phyloP scores from a whole-genome alignment of 2,329 filamentous ascomycete species.

The Aspergillus tamarii region DNA sequence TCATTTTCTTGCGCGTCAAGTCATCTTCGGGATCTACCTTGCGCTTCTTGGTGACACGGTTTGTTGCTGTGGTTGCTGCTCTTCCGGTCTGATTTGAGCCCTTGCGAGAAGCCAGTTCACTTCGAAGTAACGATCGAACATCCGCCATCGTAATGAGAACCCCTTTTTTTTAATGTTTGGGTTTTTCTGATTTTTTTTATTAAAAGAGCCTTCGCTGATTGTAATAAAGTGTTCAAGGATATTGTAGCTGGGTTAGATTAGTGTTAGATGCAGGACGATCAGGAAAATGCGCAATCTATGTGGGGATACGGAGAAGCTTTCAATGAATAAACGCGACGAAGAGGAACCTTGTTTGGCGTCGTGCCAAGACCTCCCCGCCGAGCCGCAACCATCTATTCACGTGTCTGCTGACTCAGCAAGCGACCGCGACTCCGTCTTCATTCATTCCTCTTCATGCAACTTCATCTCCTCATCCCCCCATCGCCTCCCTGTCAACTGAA shows the following conservation, averaged over 20 bases:
- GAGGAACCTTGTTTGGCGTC: conserved; percentile 21
- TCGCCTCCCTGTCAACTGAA: conserved; percentile 5
- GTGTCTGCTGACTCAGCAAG: conserved; percentile 21
- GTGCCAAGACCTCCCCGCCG: conserved; percentile 25
- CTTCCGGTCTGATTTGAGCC: conserved; percentile 62
- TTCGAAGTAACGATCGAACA: conserved; percentile 76
- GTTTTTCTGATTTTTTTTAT: background rate
- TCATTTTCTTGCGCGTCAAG: conserved; percentile 48
- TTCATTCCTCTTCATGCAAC: conserved; percentile 14
- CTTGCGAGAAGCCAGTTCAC: conserved; percentile 73
- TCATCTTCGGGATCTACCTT: conserved; percentile 53
- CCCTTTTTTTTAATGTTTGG: background rate
- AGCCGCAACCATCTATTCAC: conserved; percentile 21
- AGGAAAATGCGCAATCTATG: conserved; percentile 17
- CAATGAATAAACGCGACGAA: conserved; percentile 24
- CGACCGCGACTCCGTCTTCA: conserved; percentile 11
- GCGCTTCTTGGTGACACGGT: conserved; percentile 55
- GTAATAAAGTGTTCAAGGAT: background rate
- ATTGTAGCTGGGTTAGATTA: background rate
- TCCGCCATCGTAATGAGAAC: conserved; percentile 66
- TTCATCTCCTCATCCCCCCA: conserved; percentile 11
- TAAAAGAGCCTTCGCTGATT: background rate
- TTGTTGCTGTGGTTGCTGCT: conserved; percentile 25
- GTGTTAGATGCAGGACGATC: conserved; percentile 4
- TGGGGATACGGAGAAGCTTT: conserved; percentile 29